Percentiles rank a stretch among this genome's conserved stretches.
These are phyloP conservation scores for Kappamyces sp. DNA, from an alignment of 192 early-diverging fungal genomes.

Conservation along the genomic window DNA sequence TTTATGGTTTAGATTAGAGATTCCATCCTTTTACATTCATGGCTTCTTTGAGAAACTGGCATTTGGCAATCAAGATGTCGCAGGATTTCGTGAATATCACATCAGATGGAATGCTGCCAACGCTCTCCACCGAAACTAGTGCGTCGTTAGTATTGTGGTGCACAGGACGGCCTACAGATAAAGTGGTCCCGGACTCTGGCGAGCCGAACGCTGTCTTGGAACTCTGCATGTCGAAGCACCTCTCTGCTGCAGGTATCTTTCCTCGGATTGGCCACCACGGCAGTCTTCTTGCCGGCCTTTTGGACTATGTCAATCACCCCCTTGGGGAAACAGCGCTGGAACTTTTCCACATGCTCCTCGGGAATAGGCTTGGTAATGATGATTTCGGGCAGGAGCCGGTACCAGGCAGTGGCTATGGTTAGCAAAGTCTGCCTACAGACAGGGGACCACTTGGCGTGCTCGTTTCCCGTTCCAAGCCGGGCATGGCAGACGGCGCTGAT, in stretches of 20 bases:
- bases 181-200: slow-evolving; percentile 93
- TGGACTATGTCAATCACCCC: slow-evolving; percentile 77
- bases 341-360: slow-evolving; percentile 73
- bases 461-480: slow-evolving; percentile 86
- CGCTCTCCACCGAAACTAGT: no score
- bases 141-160: no score
- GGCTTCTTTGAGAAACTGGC: no score
- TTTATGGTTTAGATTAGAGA: no score
- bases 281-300: slow-evolving; percentile 63
- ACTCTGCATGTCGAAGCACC: slow-evolving; percentile 86
- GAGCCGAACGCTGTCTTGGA: slow-evolving; percentile 81
- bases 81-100: no score
- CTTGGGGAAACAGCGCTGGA: slow-evolving; percentile 77
- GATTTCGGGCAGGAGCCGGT: slow-evolving; percentile 90
- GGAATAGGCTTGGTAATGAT: slow-evolving; percentile 75
- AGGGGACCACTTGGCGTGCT: slow-evolving; percentile 97
- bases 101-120: no score
- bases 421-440: slow-evolving; percentile 49
- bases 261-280: slow-evolving; percentile 79
- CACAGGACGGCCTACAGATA: no score
- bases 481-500: slow-evolving; percentile 82
- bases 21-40: no score
- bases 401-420: slow-evolving; percentile 74
- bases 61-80: no score
- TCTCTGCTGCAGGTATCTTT: slow-evolving; percentile 95